phyloP scores from a whole-genome alignment of 2,329 filamentous ascomycete species.

The Dryadomyces quercus-mongolicae region DNA sequence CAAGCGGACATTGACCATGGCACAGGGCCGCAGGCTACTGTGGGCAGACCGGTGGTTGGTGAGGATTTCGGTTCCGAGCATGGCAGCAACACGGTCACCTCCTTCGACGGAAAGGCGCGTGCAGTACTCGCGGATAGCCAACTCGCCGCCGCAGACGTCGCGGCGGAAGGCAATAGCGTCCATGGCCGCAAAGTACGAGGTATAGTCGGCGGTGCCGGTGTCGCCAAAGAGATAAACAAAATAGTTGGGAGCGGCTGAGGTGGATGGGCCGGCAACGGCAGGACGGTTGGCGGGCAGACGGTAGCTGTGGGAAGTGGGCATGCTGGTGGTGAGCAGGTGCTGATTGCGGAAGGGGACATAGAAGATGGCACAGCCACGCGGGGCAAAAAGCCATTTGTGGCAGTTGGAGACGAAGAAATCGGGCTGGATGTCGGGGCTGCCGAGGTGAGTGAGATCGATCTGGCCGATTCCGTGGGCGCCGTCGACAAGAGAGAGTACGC shows the following conservation, averaged over 20 bases:
- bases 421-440: conserved; percentile 33
- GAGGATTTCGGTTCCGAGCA: conserved; percentile 52
- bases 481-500: conserved; percentile 54
- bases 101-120: conserved; percentile 40
- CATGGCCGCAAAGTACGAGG: conserved; percentile 49
- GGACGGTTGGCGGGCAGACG: background rate
- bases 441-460: conserved; percentile 47
- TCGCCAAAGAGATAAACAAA: conserved; percentile 55
- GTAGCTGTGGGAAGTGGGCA: conserved; percentile 62
- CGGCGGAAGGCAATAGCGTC: conserved; percentile 51
- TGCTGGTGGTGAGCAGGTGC: conserved; percentile 48
- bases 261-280: background rate
- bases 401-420: conserved; percentile 66
- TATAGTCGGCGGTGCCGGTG: conserved; percentile 52
- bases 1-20: conserved; percentile 51
- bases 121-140: conserved; percentile 46
- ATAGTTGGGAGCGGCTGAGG: conserved; percentile 25
- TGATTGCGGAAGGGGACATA: conserved; percentile 59
- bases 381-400: conserved; percentile 65
- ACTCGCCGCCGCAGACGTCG: conserved; percentile 51
- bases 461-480: conserved; percentile 62
- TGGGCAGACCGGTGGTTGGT: conserved; percentile 44
- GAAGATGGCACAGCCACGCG: conserved; percentile 57
- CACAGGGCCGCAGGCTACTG: conserved; percentile 42
- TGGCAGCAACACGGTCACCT: conserved; percentile 39